These are phyloP conservation scores for Fistulinella prunicolor DNA, from an alignment of 768 basidiomycete genomes.

Conservation along the genomic window DNA sequence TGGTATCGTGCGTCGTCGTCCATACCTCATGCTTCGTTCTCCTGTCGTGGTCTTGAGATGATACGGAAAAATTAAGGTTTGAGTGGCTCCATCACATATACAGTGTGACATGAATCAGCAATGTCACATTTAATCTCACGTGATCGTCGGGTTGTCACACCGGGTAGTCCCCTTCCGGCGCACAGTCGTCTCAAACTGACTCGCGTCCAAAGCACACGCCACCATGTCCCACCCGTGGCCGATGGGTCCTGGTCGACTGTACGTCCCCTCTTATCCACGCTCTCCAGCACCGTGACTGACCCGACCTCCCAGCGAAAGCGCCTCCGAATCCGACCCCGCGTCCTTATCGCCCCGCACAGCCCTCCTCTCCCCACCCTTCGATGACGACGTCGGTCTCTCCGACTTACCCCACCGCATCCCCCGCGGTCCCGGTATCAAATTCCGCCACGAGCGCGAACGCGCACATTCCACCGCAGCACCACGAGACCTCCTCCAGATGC, in stretches of 20 bases:
- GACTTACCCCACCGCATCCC: constrained; percentile 2
- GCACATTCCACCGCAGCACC: constrained; percentile 29
- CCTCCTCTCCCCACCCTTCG: constrained; percentile 26
- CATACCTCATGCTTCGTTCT: constrained; percentile 33
- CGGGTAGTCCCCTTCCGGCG: too few relatives aligned
- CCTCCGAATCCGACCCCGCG: constrained; percentile 26
- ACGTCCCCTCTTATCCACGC: not conserved
- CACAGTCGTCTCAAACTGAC: too few relatives aligned
- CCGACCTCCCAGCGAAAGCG: constrained; percentile 4
- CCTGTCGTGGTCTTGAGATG: constrained; percentile 22
- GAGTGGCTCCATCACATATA: constrained; percentile 32
- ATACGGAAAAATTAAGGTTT: constrained; percentile 28
- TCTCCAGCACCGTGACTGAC: constrained; percentile 2
- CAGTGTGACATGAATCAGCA: constrained; percentile 33
- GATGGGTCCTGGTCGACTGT: constrained; percentile 14
- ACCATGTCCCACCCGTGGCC: constrained; percentile 29
- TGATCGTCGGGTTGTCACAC: constrained; percentile 19
- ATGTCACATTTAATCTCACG: constrained; percentile 19
- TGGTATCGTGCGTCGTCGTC: not conserved
- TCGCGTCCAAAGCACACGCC: too few relatives aligned
- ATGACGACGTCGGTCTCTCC: not conserved
- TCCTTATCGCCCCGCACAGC: constrained; percentile 29
- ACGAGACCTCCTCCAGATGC: constrained; percentile 31
- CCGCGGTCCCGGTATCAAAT: constrained; percentile 33
- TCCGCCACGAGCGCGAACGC: constrained; percentile 34